phyloP scores from a whole-genome alignment of 2,329 filamentous ascomycete genomes.

The Venturia oleaginea region DNA sequence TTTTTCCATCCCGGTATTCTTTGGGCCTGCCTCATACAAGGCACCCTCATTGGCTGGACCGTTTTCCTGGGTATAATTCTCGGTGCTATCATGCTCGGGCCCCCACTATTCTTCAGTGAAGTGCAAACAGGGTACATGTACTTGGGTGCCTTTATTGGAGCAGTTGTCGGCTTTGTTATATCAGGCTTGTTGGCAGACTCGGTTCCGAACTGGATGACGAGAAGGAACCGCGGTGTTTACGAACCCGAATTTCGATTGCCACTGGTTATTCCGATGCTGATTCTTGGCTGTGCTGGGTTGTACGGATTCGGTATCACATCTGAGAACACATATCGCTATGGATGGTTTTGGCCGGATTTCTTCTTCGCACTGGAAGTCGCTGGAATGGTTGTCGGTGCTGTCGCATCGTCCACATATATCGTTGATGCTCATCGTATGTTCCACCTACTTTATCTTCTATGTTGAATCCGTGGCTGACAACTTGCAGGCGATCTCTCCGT shows the following conservation, averaged over 20 bases:
- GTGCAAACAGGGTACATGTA: constrained; percentile 77
- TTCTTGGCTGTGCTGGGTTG: constrained; percentile 68
- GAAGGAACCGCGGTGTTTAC: constrained; percentile 69
- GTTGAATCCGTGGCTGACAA: neutral
- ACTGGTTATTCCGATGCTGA: constrained; percentile 71
- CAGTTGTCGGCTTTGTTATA: constrained; percentile 66
- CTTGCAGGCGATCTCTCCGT: constrained; percentile 64
- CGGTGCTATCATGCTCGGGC: constrained; percentile 66
- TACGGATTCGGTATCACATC: constrained; percentile 77
- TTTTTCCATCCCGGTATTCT: constrained; percentile 78
- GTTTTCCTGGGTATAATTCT: constrained; percentile 83
- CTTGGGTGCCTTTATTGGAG: constrained; percentile 75
- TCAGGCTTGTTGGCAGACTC: constrained; percentile 66
- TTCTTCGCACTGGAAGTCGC: constrained; percentile 80
- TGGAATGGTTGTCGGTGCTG: constrained; percentile 86
- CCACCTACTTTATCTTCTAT: constrained; percentile 13
- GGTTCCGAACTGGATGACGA: constrained; percentile 60
- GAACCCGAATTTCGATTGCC: constrained; percentile 86
- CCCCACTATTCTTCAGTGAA: constrained; percentile 71
- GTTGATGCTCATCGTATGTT: constrained; percentile 80
- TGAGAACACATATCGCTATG: constrained; percentile 50
- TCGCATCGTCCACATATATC: constrained; percentile 77
- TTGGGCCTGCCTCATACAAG: constrained; percentile 75
- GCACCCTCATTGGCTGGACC: constrained; percentile 88
- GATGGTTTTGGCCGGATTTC: constrained; percentile 65